These are phyloP conservation scores for Phytophthora fragariae DNA, from an alignment of 352 stramenopile species.

Conservation along the genomic window DNA sequence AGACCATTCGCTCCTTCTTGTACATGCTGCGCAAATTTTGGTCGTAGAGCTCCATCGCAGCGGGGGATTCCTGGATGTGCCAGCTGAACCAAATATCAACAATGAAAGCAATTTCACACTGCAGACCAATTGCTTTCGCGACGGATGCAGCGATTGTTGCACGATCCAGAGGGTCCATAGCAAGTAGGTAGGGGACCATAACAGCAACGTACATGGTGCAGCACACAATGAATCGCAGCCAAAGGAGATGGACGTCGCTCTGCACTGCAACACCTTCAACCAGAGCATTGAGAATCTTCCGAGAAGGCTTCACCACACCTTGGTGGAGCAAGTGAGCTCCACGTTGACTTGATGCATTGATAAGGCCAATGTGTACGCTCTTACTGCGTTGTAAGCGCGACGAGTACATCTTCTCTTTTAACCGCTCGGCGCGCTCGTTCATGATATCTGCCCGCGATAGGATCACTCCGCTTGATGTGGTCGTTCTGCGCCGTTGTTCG, in stretches of 20 bases:
- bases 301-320: background rate
- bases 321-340: background rate
- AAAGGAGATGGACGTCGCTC: conserved; percentile 47
- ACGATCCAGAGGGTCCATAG: conserved; percentile 43
- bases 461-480: conserved; percentile 8
- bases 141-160: conserved; percentile 13
- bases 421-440: conserved; percentile 20
- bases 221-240: conserved; percentile 41
- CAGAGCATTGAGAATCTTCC: conserved; percentile 13
- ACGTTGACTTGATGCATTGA: background rate
- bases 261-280: conserved; percentile 43
- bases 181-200: conserved; percentile 55
- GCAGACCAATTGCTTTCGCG: conserved; percentile 26
- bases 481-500: conserved; percentile 12
- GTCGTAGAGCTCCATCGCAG: conserved; percentile 63
- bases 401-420: background rate
- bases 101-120: conserved; percentile 52
- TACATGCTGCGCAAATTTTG: conserved; percentile 44
- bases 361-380: background rate
- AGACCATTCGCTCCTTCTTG: conserved; percentile 48
- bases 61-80: conserved; percentile 34
- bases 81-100: conserved; percentile 58
- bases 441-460: conserved; percentile 32
- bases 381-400: background rate
- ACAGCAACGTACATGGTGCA: conserved; percentile 49